Base-by-base conservation (phyloP, 2,329 filamentous ascomycete species). In the Aspergillus sp. region DNA sequence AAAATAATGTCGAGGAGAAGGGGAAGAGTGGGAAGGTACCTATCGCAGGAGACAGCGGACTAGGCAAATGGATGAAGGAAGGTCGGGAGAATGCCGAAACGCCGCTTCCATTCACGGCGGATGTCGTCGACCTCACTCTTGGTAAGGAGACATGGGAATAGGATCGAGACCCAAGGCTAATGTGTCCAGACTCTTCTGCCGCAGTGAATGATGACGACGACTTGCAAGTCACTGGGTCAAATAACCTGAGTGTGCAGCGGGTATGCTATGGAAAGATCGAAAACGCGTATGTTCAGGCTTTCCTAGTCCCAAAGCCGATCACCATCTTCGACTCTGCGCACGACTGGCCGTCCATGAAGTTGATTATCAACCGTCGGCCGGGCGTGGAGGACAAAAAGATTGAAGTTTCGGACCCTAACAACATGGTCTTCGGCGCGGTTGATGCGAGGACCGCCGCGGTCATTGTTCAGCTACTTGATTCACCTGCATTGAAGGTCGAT, bases 251-350 rank as follows among this genome's bases (percentile, higher is more conserved):
- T 44, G 80, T 85, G 17, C 83, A 89, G 65, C 85, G 90, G 64
- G 87, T 95, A 3, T 95, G 90, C 71, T 91, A 89, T 64, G 91
- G 91, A 40, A 88, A 88, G 72, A 72, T 95, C 17, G 85, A 90
- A 50, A 81, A 80, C 16, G 82, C 85, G 2, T 82, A 76, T 49
- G 76, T 94, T 40, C 84, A 86, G 57, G 88, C 87, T 55, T 80
- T 84, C 62, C 75, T 78, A 32, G 83, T 93, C 2, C 91, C 90
- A 0, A 90, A 86, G 62, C 84, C 87, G 1, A 81, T 81, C 25
- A 78, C 76, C 80, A 17, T 84, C 83, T 59, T 64, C 76, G 81
- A 41, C 72, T 82, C 49, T 69, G 69, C 41, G 19, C 60, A 65
- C 82, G 65, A 85, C 58, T 91, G 88, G 82, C 89, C 91, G 2